Conservation (phyloP, 2,329 filamentous ascomycete species). For the Fusarium palustre region DNA sequence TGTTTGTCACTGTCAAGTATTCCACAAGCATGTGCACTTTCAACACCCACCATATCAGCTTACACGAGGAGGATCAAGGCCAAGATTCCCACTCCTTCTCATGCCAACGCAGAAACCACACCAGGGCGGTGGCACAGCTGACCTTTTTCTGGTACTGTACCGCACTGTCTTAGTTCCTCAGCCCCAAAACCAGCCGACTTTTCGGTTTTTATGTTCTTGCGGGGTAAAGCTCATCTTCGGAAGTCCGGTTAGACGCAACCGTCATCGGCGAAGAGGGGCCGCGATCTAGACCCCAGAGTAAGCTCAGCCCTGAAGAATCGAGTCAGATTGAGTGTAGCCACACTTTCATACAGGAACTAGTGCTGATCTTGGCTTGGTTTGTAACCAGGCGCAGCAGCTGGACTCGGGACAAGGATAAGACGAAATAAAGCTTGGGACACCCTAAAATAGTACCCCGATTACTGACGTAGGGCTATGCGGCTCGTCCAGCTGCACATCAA, state of each 20-base stretch:
- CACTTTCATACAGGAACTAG: slow-evolving; percentile 5
- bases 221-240: slow-evolving; percentile 15
- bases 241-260: not conserved
- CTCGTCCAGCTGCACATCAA: slow-evolving; percentile 8
- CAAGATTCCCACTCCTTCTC: not conserved
- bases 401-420: not conserved
- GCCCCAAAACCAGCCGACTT: slow-evolving; percentile 19
- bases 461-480: slow-evolving; percentile 6
- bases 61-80: slow-evolving; percentile 27
- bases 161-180: not conserved
- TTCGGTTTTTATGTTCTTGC: slow-evolving; percentile 3
- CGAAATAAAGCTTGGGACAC: slow-evolving; percentile 1
- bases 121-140: slow-evolving; percentile 29
- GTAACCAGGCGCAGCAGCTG: slow-evolving; percentile 25
- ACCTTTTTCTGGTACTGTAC: slow-evolving; percentile 5
- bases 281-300: slow-evolving; percentile 4
- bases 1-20: not conserved
- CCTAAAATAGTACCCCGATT: slow-evolving; percentile 29
- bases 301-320: slow-evolving; percentile 13
- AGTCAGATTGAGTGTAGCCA: slow-evolving; percentile 2
- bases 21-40: not conserved
- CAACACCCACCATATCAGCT: not conserved
- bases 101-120: slow-evolving; percentile 4
- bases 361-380: slow-evolving; percentile 11
- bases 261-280: slow-evolving; percentile 7